Evolutionary conservation across 2,329 filamentous ascomycete species (phyloP), one percentile per base, ranked within the genome.

Genomic region (Aschersonia sp.): DNA sequence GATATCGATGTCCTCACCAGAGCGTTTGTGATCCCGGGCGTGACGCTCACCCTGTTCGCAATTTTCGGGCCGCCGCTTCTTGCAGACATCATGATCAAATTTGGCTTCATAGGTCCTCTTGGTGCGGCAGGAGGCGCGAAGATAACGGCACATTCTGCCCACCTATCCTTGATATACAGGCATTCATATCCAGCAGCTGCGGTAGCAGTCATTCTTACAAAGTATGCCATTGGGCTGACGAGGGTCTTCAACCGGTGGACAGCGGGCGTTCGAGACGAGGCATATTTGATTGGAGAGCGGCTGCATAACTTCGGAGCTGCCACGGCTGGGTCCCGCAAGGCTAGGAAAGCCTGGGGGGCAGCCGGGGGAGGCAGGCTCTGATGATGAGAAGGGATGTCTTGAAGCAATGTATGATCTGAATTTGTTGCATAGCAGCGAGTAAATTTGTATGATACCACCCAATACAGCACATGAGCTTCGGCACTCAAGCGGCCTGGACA

Each of bases 231-330:
- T 58, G 72, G 74, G 9, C 59, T 82, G n/a, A 58, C 75, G 7
- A 66, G 74, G 43, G 74, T 87, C 46, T 74, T 92, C 46, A 75
- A 77, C 44, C 69, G 78, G 22, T 97, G 90, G 89, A 79, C 85
- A 56, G 73, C 81, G 49, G 78, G 83, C 49, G 87, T 98, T 44
- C 74, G 87, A 40, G 94, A 98, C 62, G 94, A 98, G 65, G 89
- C 94, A 0, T 98, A 98, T 62, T 70, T 98, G 43, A 92, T 97
- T 59, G 92, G 92, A 2, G 90, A 98, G 67, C 71, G 89, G 50
- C 66, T 98, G 58, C 94, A 98, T 67, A 98, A 98, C 63, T 94
- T 95, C 65, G 86, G 87, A 4, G 62, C 63, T 2, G 65, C 62
- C 6, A 61, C 66, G 12, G 63, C 64, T 6, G 65, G 61, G 14